Conservation (phyloP, 2,329 filamentous ascomycete genomes). For the Paecilomyces fulvus region DNA sequence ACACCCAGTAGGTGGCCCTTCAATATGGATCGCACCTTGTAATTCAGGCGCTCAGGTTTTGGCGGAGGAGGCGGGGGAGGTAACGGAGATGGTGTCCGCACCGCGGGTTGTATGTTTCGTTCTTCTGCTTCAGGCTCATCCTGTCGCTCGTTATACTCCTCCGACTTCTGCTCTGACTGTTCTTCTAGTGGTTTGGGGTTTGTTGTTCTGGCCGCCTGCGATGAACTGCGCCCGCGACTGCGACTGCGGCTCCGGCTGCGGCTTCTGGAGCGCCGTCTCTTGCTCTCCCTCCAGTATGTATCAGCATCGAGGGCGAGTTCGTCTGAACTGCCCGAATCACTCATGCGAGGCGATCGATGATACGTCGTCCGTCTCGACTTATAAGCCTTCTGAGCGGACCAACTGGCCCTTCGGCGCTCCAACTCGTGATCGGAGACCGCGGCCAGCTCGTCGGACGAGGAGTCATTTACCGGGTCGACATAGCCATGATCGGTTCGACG, state of each 20-base stretch:
- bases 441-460: constrained; percentile 34
- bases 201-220: neutral
- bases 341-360: constrained; percentile 17
- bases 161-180: neutral
- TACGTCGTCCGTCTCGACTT: constrained; percentile 21
- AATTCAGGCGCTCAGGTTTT: constrained; percentile 55
- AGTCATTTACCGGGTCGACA: constrained; percentile 20
- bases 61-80: constrained; percentile 33
- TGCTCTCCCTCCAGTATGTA: constrained; percentile 22
- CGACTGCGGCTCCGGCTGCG: constrained; percentile 18
- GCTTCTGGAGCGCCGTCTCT: constrained; percentile 10
- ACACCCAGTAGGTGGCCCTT: constrained; percentile 71
- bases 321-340: constrained; percentile 37
- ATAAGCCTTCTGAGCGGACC: constrained; percentile 22
- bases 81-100: constrained; percentile 27
- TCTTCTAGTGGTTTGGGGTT: neutral
- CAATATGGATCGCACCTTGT: constrained; percentile 61
- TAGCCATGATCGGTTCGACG: constrained; percentile 22
- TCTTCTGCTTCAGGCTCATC: constrained; percentile 2
- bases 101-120: constrained; percentile 5
- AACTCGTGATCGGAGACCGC: constrained; percentile 26
- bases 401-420: constrained; percentile 28
- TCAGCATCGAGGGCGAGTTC: constrained; percentile 34
- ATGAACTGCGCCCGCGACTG: constrained; percentile 6
- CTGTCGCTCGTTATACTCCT: constrained; percentile 1